These are phyloP conservation scores for Plenodomus tracheiphilus DNA, from an alignment of 2,329 filamentous ascomycete species.

Conservation along the genomic window DNA sequence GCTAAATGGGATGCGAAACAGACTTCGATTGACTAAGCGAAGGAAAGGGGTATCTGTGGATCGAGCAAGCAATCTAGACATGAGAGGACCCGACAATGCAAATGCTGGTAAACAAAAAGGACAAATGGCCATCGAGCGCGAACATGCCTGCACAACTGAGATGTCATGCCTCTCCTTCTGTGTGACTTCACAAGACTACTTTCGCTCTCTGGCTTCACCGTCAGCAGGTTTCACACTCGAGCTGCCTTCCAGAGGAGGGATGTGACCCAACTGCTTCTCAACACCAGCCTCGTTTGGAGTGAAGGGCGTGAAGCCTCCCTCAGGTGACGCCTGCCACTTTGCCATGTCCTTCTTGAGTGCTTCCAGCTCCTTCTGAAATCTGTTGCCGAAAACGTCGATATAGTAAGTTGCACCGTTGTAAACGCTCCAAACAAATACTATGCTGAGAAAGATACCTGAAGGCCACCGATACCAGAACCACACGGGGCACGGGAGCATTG, in stretches of 20 bases:
- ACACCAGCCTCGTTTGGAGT: slow-evolving; percentile 24
- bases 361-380: slow-evolving; percentile 96
- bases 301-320: slow-evolving; percentile 26
- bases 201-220: slow-evolving; percentile 23
- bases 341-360: slow-evolving; percentile 84
- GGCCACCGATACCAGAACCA: slow-evolving; percentile 92
- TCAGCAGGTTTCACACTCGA: slow-evolving; percentile 24
- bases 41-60: slow-evolving; percentile 26
- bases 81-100: slow-evolving; percentile 1
- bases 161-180: no score
- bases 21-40: slow-evolving; percentile 6
- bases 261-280: slow-evolving; percentile 32
- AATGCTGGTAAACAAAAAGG: slow-evolving; percentile 4
- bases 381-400: slow-evolving; percentile 95
- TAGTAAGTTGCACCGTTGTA: slow-evolving; percentile 98
- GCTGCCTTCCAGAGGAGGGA: slow-evolving; percentile 36
- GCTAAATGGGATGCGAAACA: background rate
- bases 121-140: background rate
- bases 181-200: slow-evolving; percentile 5
- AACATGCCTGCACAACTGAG: no score
- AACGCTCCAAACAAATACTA: slow-evolving; percentile 91
- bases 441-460: slow-evolving; percentile 73
- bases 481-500: slow-evolving; percentile 90
- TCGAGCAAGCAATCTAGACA: slow-evolving; percentile 16
- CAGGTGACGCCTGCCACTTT: slow-evolving; percentile 70